phyloP scores from a whole-genome alignment of 164 flowering plant species.

The Pachysandra terminalis region DNA sequence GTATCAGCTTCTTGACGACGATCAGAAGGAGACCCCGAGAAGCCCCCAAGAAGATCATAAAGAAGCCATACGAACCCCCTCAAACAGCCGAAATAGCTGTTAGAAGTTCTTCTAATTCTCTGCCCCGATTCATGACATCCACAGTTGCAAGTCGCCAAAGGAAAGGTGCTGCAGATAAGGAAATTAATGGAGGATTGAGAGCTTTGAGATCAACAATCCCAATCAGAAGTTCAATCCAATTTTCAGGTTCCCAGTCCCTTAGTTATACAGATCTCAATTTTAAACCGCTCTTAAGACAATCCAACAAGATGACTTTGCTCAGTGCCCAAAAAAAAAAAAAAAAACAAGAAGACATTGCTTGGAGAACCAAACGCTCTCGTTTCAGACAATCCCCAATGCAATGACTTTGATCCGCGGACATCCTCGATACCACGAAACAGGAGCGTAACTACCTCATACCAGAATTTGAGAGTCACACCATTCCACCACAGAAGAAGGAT shows the following conservation, averaged over 20 bases:
- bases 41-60: too few species aligned
- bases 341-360: slow-evolving; percentile 26
- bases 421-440: slow-evolving; percentile 30
- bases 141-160: slow-evolving; percentile 70
- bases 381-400: slow-evolving; percentile 30
- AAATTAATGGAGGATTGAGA: slow-evolving; percentile 29
- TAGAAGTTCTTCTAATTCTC: too few species aligned
- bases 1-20: slow-evolving; percentile 24
- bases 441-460: slow-evolving; percentile 40
- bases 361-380: slow-evolving; percentile 19
- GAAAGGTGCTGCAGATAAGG: slow-evolving; percentile 30
- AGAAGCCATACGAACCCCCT: slow-evolving; percentile 30
- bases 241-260: slow-evolving; percentile 52
- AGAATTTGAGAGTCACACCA: too few species aligned
- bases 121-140: too few species aligned
- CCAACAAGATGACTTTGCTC: too few species aligned
- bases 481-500: too few species aligned
- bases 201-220: slow-evolving; percentile 31
- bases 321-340: too few species aligned
- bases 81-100: slow-evolving; percentile 18
- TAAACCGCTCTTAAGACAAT: slow-evolving; percentile 27
- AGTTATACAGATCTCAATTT: slow-evolving; percentile 44
- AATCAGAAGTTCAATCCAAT: slow-evolving; percentile 41
- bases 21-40: slow-evolving; percentile 19
- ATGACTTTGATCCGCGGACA: slow-evolving; percentile 21